These are phyloP conservation scores for Rhynchosporium secalis DNA, from an alignment of 2,329 filamentous ascomycete species.

Conservation along the genomic window DNA sequence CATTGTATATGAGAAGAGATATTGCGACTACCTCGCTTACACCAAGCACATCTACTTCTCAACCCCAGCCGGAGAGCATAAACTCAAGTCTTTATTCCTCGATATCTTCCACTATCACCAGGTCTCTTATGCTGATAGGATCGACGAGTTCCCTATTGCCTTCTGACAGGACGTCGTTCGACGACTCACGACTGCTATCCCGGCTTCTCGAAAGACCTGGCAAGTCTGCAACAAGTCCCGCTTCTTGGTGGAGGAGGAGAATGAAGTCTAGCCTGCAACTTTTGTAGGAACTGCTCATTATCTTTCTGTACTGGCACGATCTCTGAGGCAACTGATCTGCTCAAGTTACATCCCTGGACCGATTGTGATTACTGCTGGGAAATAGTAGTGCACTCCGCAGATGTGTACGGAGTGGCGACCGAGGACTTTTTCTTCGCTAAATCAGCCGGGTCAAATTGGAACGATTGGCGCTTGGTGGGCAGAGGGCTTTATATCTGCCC, in stretches of 20 bases:
- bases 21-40: background rate
- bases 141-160: slow-evolving; percentile 5
- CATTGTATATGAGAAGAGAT: background rate
- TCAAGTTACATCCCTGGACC: no score
- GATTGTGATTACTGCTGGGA: no score
- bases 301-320: background rate
- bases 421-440: no score
- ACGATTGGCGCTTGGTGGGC: no score
- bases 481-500: no score
- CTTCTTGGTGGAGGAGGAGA: background rate
- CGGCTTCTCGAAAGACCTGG: background rate
- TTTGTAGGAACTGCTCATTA: background rate
- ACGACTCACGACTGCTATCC: background rate
- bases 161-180: background rate
- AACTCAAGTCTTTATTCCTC: background rate
- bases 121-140: background rate
- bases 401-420: no score
- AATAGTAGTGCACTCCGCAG: no score
- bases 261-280: background rate
- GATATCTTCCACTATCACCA: slow-evolving; percentile 2
- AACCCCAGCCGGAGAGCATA: background rate
- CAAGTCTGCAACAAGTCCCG: background rate
- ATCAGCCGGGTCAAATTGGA: no score
- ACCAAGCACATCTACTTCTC: slow-evolving; percentile 8
- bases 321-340: background rate